phyloP scores from a whole-genome alignment of 352 stramenopile species.

The Pseudoperonospora humuli region DNA sequence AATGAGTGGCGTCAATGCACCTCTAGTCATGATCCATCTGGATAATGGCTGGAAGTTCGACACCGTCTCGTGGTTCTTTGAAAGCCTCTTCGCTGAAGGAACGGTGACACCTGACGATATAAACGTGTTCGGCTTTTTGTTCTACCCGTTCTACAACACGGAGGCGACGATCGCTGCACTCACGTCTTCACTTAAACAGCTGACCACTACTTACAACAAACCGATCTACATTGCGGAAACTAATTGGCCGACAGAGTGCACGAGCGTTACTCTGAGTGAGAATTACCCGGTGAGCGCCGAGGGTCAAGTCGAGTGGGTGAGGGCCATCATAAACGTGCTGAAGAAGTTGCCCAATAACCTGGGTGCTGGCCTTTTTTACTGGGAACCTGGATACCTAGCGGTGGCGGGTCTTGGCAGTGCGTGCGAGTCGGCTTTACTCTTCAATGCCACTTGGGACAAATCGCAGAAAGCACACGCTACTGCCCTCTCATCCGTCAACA shows the following conservation, averaged over 20 bases:
- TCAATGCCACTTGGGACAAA: constrained; percentile 15
- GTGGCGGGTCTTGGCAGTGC: constrained; percentile 12
- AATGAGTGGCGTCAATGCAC: constrained; percentile 1
- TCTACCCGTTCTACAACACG: constrained; percentile 13
- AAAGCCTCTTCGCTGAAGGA: constrained; percentile 11
- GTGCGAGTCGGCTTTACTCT: constrained; percentile 18
- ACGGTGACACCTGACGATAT: constrained; percentile 10
- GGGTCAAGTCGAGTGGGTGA: constrained; percentile 15
- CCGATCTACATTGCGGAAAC: constrained; percentile 14
- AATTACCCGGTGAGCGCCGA: background rate
- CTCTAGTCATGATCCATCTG: constrained; percentile 21
- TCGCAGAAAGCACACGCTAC: constrained; percentile 11
- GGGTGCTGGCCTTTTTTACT: constrained; percentile 5
- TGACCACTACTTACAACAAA: constrained; percentile 14
- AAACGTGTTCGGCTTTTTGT: constrained; percentile 5
- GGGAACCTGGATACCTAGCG: background rate
- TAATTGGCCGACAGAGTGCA: constrained; percentile 15
- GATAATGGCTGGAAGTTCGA: constrained; percentile 17
- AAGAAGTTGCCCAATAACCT: constrained; percentile 10
- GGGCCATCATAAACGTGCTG: constrained; percentile 10
- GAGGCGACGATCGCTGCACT: constrained; percentile 9
- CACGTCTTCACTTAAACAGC: constrained; percentile 4
- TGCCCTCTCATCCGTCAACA: constrained; percentile 13
- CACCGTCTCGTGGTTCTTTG: constrained; percentile 14
- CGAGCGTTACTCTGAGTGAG: constrained; percentile 1